Conservation (phyloP, 345 rosid genomes). For the Lepidium sativum region DNA sequence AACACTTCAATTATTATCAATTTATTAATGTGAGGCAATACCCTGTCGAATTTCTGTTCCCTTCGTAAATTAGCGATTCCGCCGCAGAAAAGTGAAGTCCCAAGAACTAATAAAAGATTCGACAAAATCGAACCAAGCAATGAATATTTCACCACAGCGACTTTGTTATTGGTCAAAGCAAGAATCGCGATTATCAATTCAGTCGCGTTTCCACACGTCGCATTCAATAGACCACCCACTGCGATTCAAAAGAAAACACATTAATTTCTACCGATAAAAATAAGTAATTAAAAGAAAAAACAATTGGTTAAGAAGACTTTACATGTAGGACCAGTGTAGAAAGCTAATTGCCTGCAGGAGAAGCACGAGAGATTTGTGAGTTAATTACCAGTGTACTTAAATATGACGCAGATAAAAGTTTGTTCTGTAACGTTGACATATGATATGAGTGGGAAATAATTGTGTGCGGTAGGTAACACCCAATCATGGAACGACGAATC, state of each 20-base stretch:
- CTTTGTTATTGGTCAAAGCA: slow-evolving; percentile 56
- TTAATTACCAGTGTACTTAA: slow-evolving; percentile 1
- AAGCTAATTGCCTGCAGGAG: slow-evolving; percentile 76
- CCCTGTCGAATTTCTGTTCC: slow-evolving; percentile 79
- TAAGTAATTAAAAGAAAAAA: not conserved
- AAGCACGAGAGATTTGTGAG: slow-evolving; percentile 1
- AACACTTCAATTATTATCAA: too few relatives aligned
- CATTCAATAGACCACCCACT: slow-evolving; percentile 93
- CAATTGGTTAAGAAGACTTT: slow-evolving; percentile 17
- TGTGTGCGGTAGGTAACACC: not conserved
- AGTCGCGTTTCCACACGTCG: slow-evolving; percentile 97
- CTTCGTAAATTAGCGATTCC: slow-evolving; percentile 68
- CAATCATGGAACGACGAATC: slow-evolving; percentile 14
- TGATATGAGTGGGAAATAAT: not conserved
- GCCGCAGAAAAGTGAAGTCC: slow-evolving; percentile 77
- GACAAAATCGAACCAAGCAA: slow-evolving; percentile 82
- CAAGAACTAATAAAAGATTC: slow-evolving; percentile 82
- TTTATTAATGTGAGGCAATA: slow-evolving; percentile 23
- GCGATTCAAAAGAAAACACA: slow-evolving; percentile 4
- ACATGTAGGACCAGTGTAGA: slow-evolving; percentile 91
- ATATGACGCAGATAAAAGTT: slow-evolving; percentile 1
- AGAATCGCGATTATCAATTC: slow-evolving; percentile 85
- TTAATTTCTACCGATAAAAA: not conserved
- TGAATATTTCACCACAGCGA: slow-evolving; percentile 69
- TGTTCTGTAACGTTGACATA: not conserved